Conservation (phyloP, 805 yeast genomes). For the Kuraishia hungarica region DNA sequence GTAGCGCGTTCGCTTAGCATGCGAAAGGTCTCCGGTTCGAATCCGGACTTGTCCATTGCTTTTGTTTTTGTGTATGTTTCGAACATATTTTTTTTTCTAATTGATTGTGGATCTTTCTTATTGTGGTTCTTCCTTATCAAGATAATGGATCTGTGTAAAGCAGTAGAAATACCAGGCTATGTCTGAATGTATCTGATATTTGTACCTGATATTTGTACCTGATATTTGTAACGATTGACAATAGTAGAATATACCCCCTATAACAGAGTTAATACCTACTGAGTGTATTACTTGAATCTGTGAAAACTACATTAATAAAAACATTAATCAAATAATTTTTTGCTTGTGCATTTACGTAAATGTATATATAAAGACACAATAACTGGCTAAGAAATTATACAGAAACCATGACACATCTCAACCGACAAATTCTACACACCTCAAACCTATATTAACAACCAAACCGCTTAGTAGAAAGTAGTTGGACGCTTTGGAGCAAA, state of each 20-base stretch:
- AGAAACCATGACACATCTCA: neutral
- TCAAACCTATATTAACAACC: neutral
- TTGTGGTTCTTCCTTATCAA: too few species aligned
- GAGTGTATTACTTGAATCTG: too few species aligned
- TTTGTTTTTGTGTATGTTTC: neutral
- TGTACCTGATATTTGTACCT: too few species aligned
- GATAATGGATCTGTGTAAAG: too few species aligned
- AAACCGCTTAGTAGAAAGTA: constrained; percentile 73
- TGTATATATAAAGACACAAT: neutral
- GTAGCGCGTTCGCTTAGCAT: constrained; percentile 77
- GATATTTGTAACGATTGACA: too few species aligned
- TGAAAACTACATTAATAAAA: too few species aligned
- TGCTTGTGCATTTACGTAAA: neutral
- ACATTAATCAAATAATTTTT: neutral
- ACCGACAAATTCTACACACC: neutral
- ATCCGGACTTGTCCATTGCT: constrained; percentile 60
- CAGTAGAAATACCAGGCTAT: too few species aligned
- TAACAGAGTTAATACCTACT: too few species aligned
- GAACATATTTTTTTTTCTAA: too few species aligned
- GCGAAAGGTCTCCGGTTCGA: constrained; percentile 76
- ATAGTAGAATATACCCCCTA: too few species aligned
- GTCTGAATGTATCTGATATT: too few species aligned
- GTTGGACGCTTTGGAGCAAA: constrained; percentile 92
- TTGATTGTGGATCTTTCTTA: too few species aligned
- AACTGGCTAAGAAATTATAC: neutral